Evolutionary conservation across 225 moss, liverwort and hornwort species (phyloP).

Genomic region (Physcomitrellopsis africana): DNA sequence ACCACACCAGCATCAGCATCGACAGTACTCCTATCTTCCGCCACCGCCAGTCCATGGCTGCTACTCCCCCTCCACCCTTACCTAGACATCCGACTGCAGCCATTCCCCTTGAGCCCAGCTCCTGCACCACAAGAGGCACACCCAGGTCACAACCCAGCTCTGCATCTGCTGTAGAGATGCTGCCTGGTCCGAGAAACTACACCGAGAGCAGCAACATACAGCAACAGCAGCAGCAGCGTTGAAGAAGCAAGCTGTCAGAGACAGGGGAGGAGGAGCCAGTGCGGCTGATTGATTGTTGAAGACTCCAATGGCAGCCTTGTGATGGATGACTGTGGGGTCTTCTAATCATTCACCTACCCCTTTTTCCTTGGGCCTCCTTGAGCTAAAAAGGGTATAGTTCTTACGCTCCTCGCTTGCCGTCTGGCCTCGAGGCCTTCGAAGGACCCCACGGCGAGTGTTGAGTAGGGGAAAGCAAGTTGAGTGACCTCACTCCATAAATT

Average conservation of each 20-base stretch:
- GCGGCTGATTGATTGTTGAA: conserved; percentile 24
- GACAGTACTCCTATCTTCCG: conserved; percentile 13
- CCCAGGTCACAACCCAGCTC: background rate
- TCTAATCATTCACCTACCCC: conserved; percentile 46
- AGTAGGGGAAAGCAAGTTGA: too few relatives aligned
- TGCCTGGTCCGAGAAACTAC: background rate
- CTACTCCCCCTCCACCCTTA: background rate
- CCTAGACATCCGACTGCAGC: background rate
- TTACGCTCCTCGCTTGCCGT: background rate
- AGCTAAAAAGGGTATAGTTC: background rate
- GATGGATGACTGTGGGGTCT: conserved; percentile 22
- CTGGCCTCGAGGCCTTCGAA: too few relatives aligned
- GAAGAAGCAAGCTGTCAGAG: conserved; percentile 10
- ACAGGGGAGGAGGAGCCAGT: background rate
- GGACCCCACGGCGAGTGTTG: too few relatives aligned
- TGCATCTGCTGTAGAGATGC: too few relatives aligned
- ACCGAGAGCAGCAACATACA: conserved; percentile 6
- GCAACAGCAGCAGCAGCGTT: background rate
- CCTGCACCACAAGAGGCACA: background rate
- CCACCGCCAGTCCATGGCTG: conserved; percentile 55
- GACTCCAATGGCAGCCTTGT: conserved; percentile 14
- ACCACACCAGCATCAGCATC: background rate
- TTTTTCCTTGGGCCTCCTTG: background rate
- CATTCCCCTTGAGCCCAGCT: background rate
- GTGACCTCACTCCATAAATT: too few relatives aligned